These are phyloP conservation scores for Calonectria multiphialidica DNA, from an alignment of 2,329 filamentous ascomycete species.

Conservation along the genomic window DNA sequence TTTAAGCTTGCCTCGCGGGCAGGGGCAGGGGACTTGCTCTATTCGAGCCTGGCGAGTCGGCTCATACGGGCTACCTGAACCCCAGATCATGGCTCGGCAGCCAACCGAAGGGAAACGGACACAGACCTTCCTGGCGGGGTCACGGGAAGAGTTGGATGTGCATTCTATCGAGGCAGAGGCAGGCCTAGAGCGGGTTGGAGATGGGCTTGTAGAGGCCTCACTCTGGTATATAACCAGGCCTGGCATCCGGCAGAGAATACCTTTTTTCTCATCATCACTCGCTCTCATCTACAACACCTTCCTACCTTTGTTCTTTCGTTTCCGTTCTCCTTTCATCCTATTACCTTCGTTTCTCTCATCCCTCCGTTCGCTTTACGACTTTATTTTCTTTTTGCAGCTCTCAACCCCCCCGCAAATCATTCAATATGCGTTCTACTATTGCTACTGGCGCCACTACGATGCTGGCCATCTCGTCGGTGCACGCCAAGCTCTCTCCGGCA, in stretches of 20 bases:
- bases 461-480: constrained; percentile 9
- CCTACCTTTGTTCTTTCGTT: background rate
- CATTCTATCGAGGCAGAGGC: background rate
- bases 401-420: background rate
- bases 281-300: background rate
- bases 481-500: constrained; percentile 6
- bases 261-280: background rate
- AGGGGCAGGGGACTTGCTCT: background rate
- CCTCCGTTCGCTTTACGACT: background rate
- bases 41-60: background rate
- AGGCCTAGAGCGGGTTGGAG: background rate
- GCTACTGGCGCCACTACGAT: constrained; percentile 1
- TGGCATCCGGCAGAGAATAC: background rate
- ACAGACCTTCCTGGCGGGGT: background rate
- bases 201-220: background rate
- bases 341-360: background rate
- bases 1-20: background rate
- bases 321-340: background rate
- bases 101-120: background rate
- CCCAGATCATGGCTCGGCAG: background rate
- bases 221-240: background rate
- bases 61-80: background rate
- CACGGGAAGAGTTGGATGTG: background rate
- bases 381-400: too few species aligned
- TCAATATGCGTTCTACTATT: constrained; percentile 10